These are phyloP conservation scores for Chalara sp. DNA, from an alignment of 2,329 filamentous ascomycete species.

Conservation along the genomic window DNA sequence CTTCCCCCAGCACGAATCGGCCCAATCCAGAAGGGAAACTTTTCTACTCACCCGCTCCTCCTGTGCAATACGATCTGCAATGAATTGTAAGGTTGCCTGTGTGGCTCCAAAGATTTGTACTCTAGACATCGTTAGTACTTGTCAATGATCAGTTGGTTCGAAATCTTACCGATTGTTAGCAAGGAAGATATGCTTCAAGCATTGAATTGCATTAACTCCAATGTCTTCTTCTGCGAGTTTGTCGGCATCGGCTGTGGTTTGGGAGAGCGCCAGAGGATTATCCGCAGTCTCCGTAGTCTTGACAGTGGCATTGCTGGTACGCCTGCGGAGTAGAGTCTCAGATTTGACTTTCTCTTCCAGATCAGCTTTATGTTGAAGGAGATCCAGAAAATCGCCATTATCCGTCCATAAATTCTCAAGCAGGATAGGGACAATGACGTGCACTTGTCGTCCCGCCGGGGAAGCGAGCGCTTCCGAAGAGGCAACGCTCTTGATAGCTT, in stretches of 20 bases:
- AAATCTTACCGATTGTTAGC: constrained; percentile 61
- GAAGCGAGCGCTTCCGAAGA: constrained; percentile 72
- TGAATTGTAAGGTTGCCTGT: constrained; percentile 65
- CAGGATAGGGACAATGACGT: constrained; percentile 75
- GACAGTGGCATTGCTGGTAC: constrained; percentile 75
- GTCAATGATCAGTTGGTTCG: too few species aligned
- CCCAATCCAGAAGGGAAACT: too few species aligned
- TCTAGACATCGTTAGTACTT: too few species aligned
- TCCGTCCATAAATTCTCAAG: constrained; percentile 80
- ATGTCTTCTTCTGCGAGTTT: constrained; percentile 85
- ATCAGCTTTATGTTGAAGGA: constrained; percentile 60
- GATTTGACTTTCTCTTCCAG: constrained; percentile 62
- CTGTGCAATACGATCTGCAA: constrained; percentile 51
- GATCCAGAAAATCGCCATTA: constrained; percentile 60
- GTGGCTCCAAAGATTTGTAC: constrained; percentile 73
- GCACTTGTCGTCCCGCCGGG: constrained; percentile 68
- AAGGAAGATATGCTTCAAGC: constrained; percentile 78
- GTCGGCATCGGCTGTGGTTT: constrained; percentile 80
- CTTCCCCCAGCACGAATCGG: too few species aligned
- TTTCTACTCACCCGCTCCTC: constrained; percentile 29
- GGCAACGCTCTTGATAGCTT: constrained; percentile 75
- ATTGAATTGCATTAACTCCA: constrained; percentile 75
- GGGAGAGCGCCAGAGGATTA: constrained; percentile 67
- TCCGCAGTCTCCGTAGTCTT: constrained; percentile 60
- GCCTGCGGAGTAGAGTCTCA: constrained; percentile 56